phyloP scores from a whole-genome alignment of 1,139 yeast genomes.

The Tardiomyces digboiensis region DNA sequence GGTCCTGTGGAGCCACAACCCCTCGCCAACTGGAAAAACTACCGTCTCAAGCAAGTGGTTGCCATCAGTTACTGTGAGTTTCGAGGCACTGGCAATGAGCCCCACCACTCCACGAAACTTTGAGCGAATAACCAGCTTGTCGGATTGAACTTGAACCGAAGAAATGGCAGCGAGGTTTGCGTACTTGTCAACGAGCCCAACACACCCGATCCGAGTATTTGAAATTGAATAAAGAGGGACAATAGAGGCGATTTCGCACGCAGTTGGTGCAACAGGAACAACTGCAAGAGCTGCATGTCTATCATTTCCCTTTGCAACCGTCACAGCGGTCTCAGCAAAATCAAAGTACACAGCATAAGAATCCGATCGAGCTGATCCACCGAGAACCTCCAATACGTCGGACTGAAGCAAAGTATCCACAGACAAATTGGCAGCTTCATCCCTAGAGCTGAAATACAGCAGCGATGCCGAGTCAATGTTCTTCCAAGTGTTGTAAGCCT shows the following conservation, averaged over 20 bases:
- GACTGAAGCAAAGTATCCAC: not conserved
- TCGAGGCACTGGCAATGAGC: not conserved
- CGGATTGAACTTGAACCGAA: not conserved
- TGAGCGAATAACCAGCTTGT: not conserved
- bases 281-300: not conserved
- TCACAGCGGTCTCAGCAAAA: not conserved
- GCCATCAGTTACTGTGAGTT: not conserved
- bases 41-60: not conserved
- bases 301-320: not conserved
- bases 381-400: not conserved
- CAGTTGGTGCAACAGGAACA: not conserved
- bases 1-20: not conserved
- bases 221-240: not conserved
- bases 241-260: not conserved
- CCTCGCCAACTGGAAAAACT: not conserved
- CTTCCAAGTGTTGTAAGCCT: not conserved
- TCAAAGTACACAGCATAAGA: not conserved
- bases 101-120: not conserved
- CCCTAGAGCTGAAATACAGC: not conserved
- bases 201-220: not conserved
- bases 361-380: not conserved
- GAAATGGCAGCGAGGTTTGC: not conserved
- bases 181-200: not conserved
- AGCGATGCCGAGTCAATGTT: not conserved
- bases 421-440: not conserved